Base-by-base conservation (phyloP, 768 basidiomycete genomes). In the Mycena metata region DNA sequence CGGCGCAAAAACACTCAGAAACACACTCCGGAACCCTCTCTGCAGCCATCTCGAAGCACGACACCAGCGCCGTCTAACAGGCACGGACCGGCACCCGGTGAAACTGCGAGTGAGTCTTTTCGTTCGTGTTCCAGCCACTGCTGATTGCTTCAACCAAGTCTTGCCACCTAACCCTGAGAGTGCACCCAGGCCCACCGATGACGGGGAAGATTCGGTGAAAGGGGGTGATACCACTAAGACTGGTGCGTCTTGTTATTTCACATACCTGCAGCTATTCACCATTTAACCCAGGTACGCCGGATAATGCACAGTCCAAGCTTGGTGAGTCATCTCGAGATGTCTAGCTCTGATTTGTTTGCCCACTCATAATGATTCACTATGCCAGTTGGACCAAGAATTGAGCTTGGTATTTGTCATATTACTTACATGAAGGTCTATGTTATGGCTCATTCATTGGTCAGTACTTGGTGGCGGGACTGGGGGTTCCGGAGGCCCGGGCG, bases 211-310 rank as follows among this genome's bases (percentile, higher is more conserved):
- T 30, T 26, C 57, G 30, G 3, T 30, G 30, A 30, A 30, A 30
- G 30, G 30, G 6, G 30, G 30, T 30, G 6, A 30, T 30, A 30
- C 30, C n/a, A n/a, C n/a, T n/a, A n/a, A n/a, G n/a, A n/a, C n/a
- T n/a, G n/a, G n/a, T n/a, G n/a, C n/a, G 21, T 55, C 35, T 24
- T 55, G 54, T 55, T 55, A 55, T 55, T n/a, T 19, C 54, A 39
- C 54, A 41, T 55, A 55, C 54, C 54, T 55, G 54, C 54, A 55
- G 54, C 54, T 39, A 55, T 55, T 41, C n/a, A 55, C 54, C 16
- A 41, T 39, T 21, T 2, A 30, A 41, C 35, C 26, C 54, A 55
- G 54, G 17, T 35, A 55, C 10, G 16, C n/a, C 54, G 36, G 54
- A 41, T 55, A 39, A 9, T 35, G 21, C 23, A 36, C 54, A 35